Base-by-base conservation (phyloP, 2,329 filamentous ascomycete species). In the Monascus ruber region DNA sequence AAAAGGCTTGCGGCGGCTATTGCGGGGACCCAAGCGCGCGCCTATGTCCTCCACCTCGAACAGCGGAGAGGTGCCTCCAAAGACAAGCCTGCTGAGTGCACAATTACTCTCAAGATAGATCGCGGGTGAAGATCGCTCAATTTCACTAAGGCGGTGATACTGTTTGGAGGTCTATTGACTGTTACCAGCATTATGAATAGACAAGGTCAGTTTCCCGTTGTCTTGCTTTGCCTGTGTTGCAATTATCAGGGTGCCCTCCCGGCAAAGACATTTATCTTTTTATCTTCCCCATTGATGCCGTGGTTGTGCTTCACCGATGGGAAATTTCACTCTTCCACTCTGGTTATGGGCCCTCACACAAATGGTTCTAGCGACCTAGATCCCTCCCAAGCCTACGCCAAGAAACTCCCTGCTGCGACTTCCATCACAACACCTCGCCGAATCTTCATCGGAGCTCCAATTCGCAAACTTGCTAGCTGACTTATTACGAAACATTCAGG, bases 101-200 rank as follows among this genome's bases (percentile, higher is more conserved):
- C 17, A 3, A 17, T 17, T 17, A 17, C 17, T 17, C 17, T 17
- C 17, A 17, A 17, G 17, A 17, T 17, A 17, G 17, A 17, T 17
- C 17, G 17, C 17, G 17, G 17, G 17, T 17, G 17, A 17, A 17
- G 17, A 17, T 17, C 17, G 17, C 17, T 17, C 17, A 17, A 17
- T 17, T 17, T 3, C 17, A 17, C 17, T 17, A 17, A 17, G 17
- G 17, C 17, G 17, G 17, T 17, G 17, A 17, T 17, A 17, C 17
- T 17, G 17, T 17, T 17, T 17, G 17, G 17, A 17, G 17, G 17
- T 41, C 42, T 39, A 46, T 39, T 37, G 26, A 42, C 38, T 41
- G 32, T 39, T 33, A 34, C 42, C 33, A 29, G 38, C 44, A 58
- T 47, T 50, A 71, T 71, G 68, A 70, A 71, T 62, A 61, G 64